Evolutionary conservation across 495 filamentous ascomycete species (phyloP).

Genomic region (Penicillium alfredii): DNA sequence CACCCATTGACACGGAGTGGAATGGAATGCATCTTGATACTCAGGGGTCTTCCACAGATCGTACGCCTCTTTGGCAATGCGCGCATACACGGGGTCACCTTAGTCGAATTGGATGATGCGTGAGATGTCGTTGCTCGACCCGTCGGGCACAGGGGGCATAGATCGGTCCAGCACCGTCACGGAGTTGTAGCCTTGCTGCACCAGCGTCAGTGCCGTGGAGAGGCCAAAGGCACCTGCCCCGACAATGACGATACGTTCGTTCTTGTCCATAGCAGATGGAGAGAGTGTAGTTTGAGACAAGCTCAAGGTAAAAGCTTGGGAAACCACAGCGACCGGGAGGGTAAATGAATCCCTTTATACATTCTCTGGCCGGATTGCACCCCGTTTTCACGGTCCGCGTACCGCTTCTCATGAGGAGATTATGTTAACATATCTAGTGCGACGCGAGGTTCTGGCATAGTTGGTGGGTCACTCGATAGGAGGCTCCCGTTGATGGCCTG

Average conservation of each 20-base stretch:
- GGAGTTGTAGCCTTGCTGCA: slow-evolving; percentile 41
- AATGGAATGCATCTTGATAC: slow-evolving; percentile 30
- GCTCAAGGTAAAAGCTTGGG: no score
- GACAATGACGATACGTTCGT: slow-evolving; percentile 53
- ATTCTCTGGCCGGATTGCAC: no score
- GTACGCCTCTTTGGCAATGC: slow-evolving; percentile 58
- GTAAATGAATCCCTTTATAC: no score
- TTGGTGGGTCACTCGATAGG: no score
- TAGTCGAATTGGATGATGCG: slow-evolving; percentile 72
- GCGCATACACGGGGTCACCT: slow-evolving; percentile 57
- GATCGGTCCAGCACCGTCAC: slow-evolving; percentile 63
- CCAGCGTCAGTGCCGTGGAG: slow-evolving; percentile 54
- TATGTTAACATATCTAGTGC: no score
- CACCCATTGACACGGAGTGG: slow-evolving; percentile 25
- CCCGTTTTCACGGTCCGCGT: no score
- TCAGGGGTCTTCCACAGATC: slow-evolving; percentile 53
- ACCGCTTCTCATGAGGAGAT: no score
- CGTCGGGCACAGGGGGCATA: slow-evolving; percentile 52
- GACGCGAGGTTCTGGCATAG: no score
- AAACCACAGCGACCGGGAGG: no score
- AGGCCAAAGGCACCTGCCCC: slow-evolving; percentile 69
- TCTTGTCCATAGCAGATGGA: slow-evolving; percentile 30
- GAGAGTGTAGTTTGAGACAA: no score
- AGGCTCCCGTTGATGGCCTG: no score
- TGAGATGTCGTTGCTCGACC: slow-evolving; percentile 60